A percentile compares a stretch with the other conserved stretches of the same genome.
Evolutionary conservation across 192 early-diverging fungal species (phyloP).

Genomic region (Entophlyctis luteolus): DNA sequence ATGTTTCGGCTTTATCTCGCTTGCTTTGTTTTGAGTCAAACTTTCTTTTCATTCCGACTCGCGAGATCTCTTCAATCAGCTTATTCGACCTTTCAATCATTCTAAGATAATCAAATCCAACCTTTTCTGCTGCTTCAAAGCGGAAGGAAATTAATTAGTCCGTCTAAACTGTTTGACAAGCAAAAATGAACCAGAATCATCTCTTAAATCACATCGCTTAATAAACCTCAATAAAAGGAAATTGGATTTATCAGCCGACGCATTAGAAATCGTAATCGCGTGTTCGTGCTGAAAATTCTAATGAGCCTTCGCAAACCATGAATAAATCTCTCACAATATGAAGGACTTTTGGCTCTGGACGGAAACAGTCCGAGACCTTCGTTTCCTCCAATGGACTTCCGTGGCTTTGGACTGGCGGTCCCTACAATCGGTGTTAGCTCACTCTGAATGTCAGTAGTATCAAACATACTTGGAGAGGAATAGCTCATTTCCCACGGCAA

Average conservation of each 20-base stretch:
- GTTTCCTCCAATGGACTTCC: conserved; percentile 10
- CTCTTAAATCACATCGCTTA: too few relatives aligned
- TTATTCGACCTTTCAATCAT: too few relatives aligned
- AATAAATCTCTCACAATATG: conserved; percentile 4
- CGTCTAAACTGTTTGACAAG: too few relatives aligned
- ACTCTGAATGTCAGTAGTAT: background rate
- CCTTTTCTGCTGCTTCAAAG: too few relatives aligned
- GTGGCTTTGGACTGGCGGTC: conserved; percentile 3
- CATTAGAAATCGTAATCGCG: conserved; percentile 20
- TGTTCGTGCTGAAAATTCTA: conserved; percentile 8
- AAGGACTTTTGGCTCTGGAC: conserved; percentile 7
- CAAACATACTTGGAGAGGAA: background rate
- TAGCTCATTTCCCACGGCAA: background rate
- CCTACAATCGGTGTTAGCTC: background rate
- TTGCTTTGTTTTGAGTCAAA: too few relatives aligned
- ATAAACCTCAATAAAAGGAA: background rate
- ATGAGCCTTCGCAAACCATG: background rate
- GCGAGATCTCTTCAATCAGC: too few relatives aligned
- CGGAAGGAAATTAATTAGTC: too few relatives aligned
- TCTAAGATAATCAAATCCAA: too few relatives aligned
- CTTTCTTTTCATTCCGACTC: too few relatives aligned
- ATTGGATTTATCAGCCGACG: background rate
- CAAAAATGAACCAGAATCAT: too few relatives aligned
- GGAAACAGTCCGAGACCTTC: background rate
- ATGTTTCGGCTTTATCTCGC: too few relatives aligned